phyloP scores from a whole-genome alignment of 225 moss, liverwort and hornwort species.

The Antitrichia curtipendula region DNA sequence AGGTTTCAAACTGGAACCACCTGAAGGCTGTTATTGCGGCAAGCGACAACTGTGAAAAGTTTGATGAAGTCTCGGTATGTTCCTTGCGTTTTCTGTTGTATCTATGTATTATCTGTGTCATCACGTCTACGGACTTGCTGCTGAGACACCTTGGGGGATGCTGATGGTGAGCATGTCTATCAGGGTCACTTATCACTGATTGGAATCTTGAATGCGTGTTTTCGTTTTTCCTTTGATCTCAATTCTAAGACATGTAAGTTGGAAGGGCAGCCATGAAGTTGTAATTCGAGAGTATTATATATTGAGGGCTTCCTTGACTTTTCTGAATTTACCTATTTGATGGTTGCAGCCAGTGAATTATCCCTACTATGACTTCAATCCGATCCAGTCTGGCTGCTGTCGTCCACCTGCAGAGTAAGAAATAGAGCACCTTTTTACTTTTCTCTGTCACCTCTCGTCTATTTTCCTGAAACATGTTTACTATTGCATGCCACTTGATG shows the following conservation, averaged over 20 bases:
- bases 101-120: neutral
- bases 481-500: neutral
- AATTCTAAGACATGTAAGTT: neutral
- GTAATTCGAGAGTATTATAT: neutral
- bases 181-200: neutral
- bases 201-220: neutral
- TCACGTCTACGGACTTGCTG: neutral
- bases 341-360: slow-evolving; percentile 21
- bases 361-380: neutral
- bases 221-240: neutral
- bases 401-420: slow-evolving; percentile 47
- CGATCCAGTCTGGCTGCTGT: slow-evolving; percentile 46
- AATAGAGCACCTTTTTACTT: neutral
- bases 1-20: slow-evolving; percentile 33
- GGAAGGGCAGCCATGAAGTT: neutral
- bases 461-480: neutral
- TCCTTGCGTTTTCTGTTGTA: neutral
- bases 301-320: neutral
- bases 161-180: neutral
- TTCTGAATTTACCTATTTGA: neutral
- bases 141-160: neutral
- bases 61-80: slow-evolving; percentile 24
- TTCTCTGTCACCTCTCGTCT: neutral
- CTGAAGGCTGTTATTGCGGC: slow-evolving; percentile 30
- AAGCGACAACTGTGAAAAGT: slow-evolving; percentile 11